Percentiles rank a stretch among this genome's conserved stretches.
phyloP scores from a whole-genome alignment of 176 grass and related monocot species.

The Oryza officinalis region DNA sequence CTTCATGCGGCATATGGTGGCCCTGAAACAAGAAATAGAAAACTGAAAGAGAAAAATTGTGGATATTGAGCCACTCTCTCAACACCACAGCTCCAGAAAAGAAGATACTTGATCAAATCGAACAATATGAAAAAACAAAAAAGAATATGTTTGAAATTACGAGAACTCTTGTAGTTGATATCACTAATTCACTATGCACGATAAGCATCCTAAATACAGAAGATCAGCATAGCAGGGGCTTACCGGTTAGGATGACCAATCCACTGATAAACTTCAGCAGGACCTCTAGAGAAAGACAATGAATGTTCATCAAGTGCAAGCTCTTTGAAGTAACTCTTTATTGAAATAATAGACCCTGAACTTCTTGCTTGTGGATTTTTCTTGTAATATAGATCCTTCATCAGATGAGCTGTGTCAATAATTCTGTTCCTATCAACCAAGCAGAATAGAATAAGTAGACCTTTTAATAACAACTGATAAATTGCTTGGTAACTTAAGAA shows the following conservation, averaged over 20 bases:
- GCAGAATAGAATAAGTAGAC: constrained; percentile 1
- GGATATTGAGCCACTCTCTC: neutral
- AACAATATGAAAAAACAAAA: constrained; percentile 8
- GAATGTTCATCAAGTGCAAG: constrained; percentile 72
- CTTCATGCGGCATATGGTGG: constrained; percentile 78
- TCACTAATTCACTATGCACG: neutral
- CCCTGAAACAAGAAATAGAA: constrained; percentile 51
- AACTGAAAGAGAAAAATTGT: neutral
- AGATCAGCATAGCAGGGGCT: neutral
- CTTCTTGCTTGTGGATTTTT: constrained; percentile 55
- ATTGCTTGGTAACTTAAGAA: neutral
- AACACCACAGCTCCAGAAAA: neutral
- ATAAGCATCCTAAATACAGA: constrained; percentile 19
- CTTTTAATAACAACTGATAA: neutral
- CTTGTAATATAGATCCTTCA: constrained; percentile 84
- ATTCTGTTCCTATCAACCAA: constrained; percentile 57
- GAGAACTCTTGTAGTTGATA: neutral
- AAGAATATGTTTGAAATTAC: neutral
- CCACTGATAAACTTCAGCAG: constrained; percentile 71
- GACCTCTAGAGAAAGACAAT: constrained; percentile 48
- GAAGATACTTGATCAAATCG: neutral
- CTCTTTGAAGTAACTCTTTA: constrained; percentile 57
- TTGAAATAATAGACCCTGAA: constrained; percentile 37
- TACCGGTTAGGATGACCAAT: constrained; percentile 66
- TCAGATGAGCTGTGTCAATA: constrained; percentile 53